Percentiles rank a stretch among this genome's conserved stretches.
These are phyloP conservation scores for Penicillium salamii DNA, from an alignment of 495 filamentous ascomycete genomes.

Conservation along the genomic window DNA sequence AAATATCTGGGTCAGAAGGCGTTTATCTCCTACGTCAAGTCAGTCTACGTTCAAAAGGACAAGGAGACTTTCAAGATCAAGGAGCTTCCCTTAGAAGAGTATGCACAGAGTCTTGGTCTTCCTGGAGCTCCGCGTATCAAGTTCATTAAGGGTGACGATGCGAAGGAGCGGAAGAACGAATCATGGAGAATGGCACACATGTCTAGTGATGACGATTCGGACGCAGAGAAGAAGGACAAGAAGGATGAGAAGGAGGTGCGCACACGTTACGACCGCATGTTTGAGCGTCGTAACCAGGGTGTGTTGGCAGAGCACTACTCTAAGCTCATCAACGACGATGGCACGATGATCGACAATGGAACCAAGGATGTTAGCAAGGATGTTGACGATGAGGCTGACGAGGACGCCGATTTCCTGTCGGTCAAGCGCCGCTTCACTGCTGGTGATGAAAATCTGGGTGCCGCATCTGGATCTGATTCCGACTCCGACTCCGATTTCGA, in stretches of 20 bases:
- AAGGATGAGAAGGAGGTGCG: slow-evolving; percentile 67
- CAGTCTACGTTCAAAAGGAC: slow-evolving; percentile 84
- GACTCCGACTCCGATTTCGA: slow-evolving; percentile 14
- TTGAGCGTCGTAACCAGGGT: slow-evolving; percentile 90
- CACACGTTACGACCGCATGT: slow-evolving; percentile 96
- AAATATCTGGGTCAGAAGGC: slow-evolving; percentile 97
- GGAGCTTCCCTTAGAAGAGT: slow-evolving; percentile 78
- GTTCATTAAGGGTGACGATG: slow-evolving; percentile 83
- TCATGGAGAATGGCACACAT: slow-evolving; percentile 55
- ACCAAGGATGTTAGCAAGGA: slow-evolving; percentile 28
- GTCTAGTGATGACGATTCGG: slow-evolving; percentile 52
- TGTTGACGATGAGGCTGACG: slow-evolving; percentile 49
- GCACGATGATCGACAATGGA: slow-evolving; percentile 38
- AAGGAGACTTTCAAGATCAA: slow-evolving; percentile 86
- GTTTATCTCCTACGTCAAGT: slow-evolving; percentile 82
- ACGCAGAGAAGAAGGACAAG: slow-evolving; percentile 48
- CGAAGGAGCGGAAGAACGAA: slow-evolving; percentile 84
- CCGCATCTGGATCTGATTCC: slow-evolving; percentile 19
- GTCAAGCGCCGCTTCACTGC: slow-evolving; percentile 79
- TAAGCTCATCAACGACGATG: slow-evolving; percentile 73
- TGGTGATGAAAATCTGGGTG: slow-evolving; percentile 38
- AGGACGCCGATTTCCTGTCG: slow-evolving; percentile 77
- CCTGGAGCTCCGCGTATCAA: slow-evolving; percentile 88
- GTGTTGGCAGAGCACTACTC: slow-evolving; percentile 90
- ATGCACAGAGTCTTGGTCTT: slow-evolving; percentile 78